A percentile compares a stretch with the other conserved stretches of the same genome.
Evolutionary conservation across 208 protist genomes (phyloP).

Genomic region (Trypanosoma brucei): DNA sequence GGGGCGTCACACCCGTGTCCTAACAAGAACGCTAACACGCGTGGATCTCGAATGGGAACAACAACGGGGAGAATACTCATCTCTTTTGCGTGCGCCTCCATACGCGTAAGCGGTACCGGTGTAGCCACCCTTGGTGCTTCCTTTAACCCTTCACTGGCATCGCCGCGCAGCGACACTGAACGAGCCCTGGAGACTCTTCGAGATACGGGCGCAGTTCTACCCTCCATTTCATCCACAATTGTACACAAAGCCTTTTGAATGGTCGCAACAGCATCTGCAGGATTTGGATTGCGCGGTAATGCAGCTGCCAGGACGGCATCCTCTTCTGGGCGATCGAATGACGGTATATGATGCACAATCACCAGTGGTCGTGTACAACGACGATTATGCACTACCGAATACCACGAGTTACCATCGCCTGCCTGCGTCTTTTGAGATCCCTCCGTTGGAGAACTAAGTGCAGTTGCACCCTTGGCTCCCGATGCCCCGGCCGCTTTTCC

Average conservation of each 20-base stretch:
- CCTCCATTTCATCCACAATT: conserved; percentile 12
- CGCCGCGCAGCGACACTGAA: neutral
- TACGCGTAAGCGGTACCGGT: neutral
- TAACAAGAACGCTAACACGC: conserved; percentile 2
- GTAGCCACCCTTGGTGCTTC: neutral
- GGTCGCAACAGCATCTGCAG: conserved; percentile 3
- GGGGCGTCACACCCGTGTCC: neutral
- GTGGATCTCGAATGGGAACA: conserved; percentile 10
- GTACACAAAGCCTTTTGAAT: conserved; percentile 12
- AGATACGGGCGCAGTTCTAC: neutral
- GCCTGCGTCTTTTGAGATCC: neutral
- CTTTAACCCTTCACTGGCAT: neutral
- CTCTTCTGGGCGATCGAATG: conserved; percentile 8
- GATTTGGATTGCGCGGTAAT: neutral
- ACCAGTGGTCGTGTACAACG: conserved; percentile 9
- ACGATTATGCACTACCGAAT: conserved; percentile 12
- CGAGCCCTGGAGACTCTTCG: neutral
- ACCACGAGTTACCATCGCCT: conserved; percentile 11
- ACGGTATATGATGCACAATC: conserved; percentile 21
- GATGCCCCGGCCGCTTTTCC: neutral
- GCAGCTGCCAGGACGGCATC: neutral
- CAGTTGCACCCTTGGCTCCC: neutral
- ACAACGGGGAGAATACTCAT: neutral
- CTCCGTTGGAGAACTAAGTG: neutral
- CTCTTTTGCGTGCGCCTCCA: neutral